These are phyloP conservation scores for Cryptomeria japonica DNA, from an alignment of 75 land plant species.

Conservation along the genomic window DNA sequence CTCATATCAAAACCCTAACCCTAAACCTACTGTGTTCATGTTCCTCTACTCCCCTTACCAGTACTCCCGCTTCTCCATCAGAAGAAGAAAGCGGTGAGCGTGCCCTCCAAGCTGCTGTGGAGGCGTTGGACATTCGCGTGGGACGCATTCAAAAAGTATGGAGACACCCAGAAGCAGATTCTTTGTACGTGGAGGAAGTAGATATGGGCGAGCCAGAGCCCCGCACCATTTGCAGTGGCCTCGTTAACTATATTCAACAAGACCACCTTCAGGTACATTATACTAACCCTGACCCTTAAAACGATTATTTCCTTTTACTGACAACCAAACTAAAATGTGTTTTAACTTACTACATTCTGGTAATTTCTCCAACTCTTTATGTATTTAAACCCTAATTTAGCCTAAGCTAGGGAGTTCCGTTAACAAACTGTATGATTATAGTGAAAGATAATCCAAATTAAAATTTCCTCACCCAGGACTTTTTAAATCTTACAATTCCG, in stretches of 20 bases:
- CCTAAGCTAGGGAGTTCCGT: background rate
- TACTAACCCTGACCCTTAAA: background rate
- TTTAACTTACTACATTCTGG: background rate
- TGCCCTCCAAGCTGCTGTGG: constrained; percentile 43
- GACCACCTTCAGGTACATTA: constrained; percentile 66
- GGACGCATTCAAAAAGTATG: constrained; percentile 75
- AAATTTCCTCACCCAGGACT: too few species aligned
- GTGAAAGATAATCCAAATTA: background rate
- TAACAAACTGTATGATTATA: background rate
- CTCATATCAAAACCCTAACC: background rate
- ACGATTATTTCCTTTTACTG: too few species aligned
- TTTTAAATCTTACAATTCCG: too few species aligned
- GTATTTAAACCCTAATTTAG: too few species aligned
- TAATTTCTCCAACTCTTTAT: background rate
- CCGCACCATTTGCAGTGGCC: constrained; percentile 92
- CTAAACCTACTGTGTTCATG: background rate
- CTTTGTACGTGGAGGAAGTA: constrained; percentile 92
- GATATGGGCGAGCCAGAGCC: constrained; percentile 86
- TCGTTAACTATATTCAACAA: constrained; percentile 73
- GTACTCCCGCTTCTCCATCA: background rate
- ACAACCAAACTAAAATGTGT: too few species aligned
- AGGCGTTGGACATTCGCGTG: constrained; percentile 79
- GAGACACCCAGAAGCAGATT: constrained; percentile 93
- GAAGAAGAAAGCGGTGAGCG: background rate
- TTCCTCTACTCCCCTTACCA: background rate